phyloP scores from a whole-genome alignment of 2,329 filamentous ascomycete species.

The Neospermospora avenae region DNA sequence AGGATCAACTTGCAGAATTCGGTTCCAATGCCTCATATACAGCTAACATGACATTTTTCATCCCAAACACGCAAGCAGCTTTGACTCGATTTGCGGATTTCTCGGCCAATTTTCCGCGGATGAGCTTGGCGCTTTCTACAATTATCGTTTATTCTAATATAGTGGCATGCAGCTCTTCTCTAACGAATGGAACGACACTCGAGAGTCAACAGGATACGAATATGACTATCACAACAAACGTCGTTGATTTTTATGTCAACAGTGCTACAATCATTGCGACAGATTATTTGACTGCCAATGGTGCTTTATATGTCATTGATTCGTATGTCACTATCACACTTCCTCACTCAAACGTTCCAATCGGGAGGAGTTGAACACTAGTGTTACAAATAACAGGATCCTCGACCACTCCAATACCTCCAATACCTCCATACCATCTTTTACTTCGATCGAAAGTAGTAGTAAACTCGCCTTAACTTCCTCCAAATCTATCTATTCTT shows the following conservation, averaged over 20 bases:
- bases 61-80: background rate
- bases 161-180: too few relatives aligned
- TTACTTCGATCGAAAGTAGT: background rate
- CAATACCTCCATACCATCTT: background rate
- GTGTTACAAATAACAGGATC: background rate
- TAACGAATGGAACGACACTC: too few relatives aligned
- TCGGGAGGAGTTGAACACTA: background rate
- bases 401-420: background rate
- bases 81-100: background rate
- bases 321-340: background rate
- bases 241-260: background rate
- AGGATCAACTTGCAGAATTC: background rate
- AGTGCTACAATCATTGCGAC: background rate
- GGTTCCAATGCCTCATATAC: background rate
- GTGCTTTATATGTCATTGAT: background rate
- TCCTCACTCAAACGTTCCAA: background rate
- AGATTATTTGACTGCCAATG: background rate
- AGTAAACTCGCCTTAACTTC: background rate
- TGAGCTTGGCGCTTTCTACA: background rate
- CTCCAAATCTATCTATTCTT: background rate
- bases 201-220: background rate
- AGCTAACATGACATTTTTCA: background rate
- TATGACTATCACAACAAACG: background rate
- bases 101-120: background rate
- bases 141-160: background rate